These are phyloP conservation scores for Ustilago tritici DNA, from an alignment of 1,284 basidiomycete genomes.

Conservation along the genomic window DNA sequence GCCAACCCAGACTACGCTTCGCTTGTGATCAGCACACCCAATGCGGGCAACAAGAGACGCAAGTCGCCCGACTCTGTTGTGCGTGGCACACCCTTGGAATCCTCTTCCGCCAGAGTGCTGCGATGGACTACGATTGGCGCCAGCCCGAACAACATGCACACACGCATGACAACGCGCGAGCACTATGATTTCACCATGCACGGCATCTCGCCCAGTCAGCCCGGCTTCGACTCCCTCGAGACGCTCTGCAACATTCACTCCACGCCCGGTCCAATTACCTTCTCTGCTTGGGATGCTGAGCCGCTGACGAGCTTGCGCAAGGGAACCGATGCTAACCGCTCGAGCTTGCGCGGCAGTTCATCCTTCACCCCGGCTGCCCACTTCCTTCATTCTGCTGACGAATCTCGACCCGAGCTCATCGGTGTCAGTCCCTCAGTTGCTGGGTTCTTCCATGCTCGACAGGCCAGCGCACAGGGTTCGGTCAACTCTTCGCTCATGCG, in stretches of 20 bases:
- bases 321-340: constrained; percentile 34
- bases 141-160: constrained; percentile 49
- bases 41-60: constrained; percentile 24
- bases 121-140: constrained; percentile 48
- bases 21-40: constrained; percentile 40
- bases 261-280: constrained; percentile 49
- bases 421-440: constrained; percentile 52
- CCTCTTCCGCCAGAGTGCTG: constrained; percentile 25
- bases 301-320: constrained; percentile 39
- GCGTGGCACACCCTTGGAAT: constrained; percentile 31
- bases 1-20: constrained; percentile 46
- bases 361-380: constrained; percentile 33
- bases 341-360: constrained; percentile 21
- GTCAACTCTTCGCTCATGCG: constrained; percentile 45
- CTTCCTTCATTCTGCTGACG: constrained; percentile 35
- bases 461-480: constrained; percentile 36
- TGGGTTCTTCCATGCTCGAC: constrained; percentile 44
- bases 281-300: constrained; percentile 49
- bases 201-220: constrained; percentile 56
- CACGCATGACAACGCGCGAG: constrained; percentile 59
- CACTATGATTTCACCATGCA: constrained; percentile 63
- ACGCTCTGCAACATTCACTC: constrained; percentile 48
- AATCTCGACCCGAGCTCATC: constrained; percentile 44
- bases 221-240: constrained; percentile 44
- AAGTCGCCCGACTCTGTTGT: constrained; percentile 38